phyloP scores from a whole-genome alignment of 352 stramenopile species.

The Elongisporangium undulatum region DNA sequence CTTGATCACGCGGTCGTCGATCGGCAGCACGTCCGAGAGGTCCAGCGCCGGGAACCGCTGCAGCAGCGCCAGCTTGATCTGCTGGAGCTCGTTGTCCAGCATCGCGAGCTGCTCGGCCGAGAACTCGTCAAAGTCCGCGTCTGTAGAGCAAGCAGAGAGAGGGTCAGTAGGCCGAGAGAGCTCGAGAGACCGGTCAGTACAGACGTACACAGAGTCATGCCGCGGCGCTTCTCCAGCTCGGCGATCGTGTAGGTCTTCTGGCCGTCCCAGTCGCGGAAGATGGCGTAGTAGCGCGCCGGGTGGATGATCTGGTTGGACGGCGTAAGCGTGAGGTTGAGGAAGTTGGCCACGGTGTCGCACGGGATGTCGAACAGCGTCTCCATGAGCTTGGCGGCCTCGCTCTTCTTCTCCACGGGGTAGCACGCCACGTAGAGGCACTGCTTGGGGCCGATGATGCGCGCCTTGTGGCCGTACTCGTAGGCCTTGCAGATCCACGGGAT shows the following conservation, averaged over 20 bases:
- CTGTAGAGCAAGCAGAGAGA: constrained; percentile 13
- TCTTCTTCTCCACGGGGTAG: constrained; percentile 86
- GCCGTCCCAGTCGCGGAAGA: constrained; percentile 92
- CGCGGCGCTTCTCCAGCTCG: constrained; percentile 85
- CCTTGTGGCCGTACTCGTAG: constrained; percentile 84
- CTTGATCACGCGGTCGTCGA: constrained; percentile 88
- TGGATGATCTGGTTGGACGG: constrained; percentile 94
- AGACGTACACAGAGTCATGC: constrained; percentile 83
- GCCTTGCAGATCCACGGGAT: constrained; percentile 94
- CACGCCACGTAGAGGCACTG: constrained; percentile 88
- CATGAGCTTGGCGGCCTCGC: constrained; percentile 72
- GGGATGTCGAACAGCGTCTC: constrained; percentile 90
- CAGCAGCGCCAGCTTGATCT: constrained; percentile 87
- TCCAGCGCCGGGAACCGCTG: constrained; percentile 90
- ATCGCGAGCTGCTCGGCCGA: constrained; percentile 90
- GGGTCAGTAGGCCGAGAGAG: background rate
- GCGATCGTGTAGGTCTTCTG: constrained; percentile 78
- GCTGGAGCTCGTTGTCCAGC: constrained; percentile 92
- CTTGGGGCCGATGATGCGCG: constrained; percentile 89
- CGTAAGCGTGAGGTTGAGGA: constrained; percentile 91
- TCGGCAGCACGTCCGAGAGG: constrained; percentile 87
- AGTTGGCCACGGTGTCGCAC: constrained; percentile 89
- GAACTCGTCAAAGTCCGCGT: constrained; percentile 92
- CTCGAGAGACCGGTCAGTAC: background rate
- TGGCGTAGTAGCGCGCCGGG: constrained; percentile 89